Percentiles rank a stretch among this genome's conserved stretches.
Evolutionary conservation across 352 stramenopile species (phyloP).

Genomic region (Phytophthora cactorum): DNA sequence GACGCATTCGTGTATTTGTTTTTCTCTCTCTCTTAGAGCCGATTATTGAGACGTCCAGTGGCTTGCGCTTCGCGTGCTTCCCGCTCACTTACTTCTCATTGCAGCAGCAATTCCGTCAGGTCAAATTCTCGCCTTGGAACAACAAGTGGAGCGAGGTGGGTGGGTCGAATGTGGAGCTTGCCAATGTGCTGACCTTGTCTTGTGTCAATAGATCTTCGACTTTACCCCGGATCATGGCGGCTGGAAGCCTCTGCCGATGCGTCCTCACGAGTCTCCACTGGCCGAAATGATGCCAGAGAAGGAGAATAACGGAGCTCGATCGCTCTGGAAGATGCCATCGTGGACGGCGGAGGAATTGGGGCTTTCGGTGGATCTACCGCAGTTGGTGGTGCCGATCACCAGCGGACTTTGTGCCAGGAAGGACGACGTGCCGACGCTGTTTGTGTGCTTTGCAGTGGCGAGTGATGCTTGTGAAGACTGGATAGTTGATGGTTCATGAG

Average conservation of each 20-base stretch:
- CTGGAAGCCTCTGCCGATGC: constrained; percentile 49
- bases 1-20: neutral
- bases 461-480: neutral
- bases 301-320: constrained; percentile 32
- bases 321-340: constrained; percentile 60
- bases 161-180: neutral
- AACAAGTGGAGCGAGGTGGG: constrained; percentile 84
- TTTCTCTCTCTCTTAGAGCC: constrained; percentile 45
- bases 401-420: constrained; percentile 37
- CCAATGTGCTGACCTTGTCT: neutral
- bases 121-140: constrained; percentile 82
- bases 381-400: constrained; percentile 67
- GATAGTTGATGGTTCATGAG: neutral
- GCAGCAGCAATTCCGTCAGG: constrained; percentile 66
- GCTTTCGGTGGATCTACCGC: constrained; percentile 37
- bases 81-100: constrained; percentile 73
- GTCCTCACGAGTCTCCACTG: constrained; percentile 46
- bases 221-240: constrained; percentile 64
- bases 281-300: constrained; percentile 26
- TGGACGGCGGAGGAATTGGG: constrained; percentile 53
- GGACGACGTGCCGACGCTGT: constrained; percentile 29
- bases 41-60: constrained; percentile 70
- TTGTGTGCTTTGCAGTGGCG: constrained; percentile 60
- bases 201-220: constrained; percentile 64
- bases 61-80: constrained; percentile 70